phyloP scores from a whole-genome alignment of 2,329 filamentous ascomycete genomes.

The Aspergillus melleus region DNA sequence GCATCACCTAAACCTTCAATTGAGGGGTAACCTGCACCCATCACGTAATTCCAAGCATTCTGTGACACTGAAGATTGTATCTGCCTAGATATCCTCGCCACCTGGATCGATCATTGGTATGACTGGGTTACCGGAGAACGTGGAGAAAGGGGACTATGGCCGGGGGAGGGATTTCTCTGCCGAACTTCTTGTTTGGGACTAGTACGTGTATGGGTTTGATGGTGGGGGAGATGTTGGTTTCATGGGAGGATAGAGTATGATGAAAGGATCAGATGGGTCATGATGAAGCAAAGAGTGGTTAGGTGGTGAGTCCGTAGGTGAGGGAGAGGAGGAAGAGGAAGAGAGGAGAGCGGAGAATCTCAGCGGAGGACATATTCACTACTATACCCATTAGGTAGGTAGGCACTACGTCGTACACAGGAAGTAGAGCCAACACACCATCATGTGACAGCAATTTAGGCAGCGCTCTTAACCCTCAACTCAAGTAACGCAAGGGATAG shows the following conservation, averaged over 20 bases:
- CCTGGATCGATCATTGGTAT: background rate
- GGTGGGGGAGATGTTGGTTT: no score
- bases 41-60: background rate
- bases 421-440: background rate
- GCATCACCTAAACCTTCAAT: no score
- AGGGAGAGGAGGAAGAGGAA: background rate
- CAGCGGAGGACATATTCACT: no score
- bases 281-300: no score
- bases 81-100: background rate
- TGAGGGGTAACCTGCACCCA: background rate
- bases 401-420: no score
- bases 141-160: background rate
- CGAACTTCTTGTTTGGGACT: background rate
- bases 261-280: no score
- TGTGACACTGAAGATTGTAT: background rate
- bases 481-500: background rate
- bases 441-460: background rate
- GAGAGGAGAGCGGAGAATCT: background rate
- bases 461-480: background rate
- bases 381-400: no score
- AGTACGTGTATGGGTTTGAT: no score
- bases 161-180: background rate
- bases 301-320: no score
- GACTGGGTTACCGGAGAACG: no score
- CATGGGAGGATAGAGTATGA: no score